A percentile compares a stretch with the other conserved stretches of the same genome.
phyloP scores from a whole-genome alignment of 2,329 filamentous ascomycete species.

The Pseudocercospora crystallina region DNA sequence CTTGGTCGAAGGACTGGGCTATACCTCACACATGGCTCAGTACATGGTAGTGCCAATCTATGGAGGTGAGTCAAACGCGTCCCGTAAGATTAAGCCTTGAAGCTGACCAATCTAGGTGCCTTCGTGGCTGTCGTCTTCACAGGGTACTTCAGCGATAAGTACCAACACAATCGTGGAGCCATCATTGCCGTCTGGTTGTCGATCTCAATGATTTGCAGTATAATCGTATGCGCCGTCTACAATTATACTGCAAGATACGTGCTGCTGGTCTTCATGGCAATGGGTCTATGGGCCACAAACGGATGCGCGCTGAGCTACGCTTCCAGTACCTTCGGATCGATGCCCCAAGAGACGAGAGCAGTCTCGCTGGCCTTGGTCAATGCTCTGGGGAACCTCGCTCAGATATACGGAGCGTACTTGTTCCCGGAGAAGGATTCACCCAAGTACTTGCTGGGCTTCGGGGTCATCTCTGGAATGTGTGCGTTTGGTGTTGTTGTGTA shows the following conservation, averaged over 20 bases:
- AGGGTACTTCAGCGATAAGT: conserved; percentile 50
- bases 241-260: conserved; percentile 55
- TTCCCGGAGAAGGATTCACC: conserved; percentile 33
- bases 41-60: conserved; percentile 44
- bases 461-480: conserved; percentile 49
- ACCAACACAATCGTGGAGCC: conserved; percentile 48
- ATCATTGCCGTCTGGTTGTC: conserved; percentile 53
- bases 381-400: conserved; percentile 32
- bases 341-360: conserved; percentile 38
- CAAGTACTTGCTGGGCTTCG: conserved; percentile 36
- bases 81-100: conserved; percentile 37
- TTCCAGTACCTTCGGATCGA: conserved; percentile 52
- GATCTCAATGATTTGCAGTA: conserved; percentile 40
- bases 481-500: conserved; percentile 26
- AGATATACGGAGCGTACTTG: conserved; percentile 42
- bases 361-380: conserved; percentile 32
- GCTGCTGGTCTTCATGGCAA: conserved; percentile 57
- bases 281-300: conserved; percentile 56
- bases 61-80: neutral
- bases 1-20: conserved; percentile 53
- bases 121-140: conserved; percentile 52
- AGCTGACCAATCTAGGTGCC: conserved; percentile 35
- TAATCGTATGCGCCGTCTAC: conserved; percentile 47
- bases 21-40: conserved; percentile 46
- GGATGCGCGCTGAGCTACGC: conserved; percentile 53